phyloP scores from a whole-genome alignment of 2,329 filamentous ascomycete genomes.

The Calonectria henricotiae region DNA sequence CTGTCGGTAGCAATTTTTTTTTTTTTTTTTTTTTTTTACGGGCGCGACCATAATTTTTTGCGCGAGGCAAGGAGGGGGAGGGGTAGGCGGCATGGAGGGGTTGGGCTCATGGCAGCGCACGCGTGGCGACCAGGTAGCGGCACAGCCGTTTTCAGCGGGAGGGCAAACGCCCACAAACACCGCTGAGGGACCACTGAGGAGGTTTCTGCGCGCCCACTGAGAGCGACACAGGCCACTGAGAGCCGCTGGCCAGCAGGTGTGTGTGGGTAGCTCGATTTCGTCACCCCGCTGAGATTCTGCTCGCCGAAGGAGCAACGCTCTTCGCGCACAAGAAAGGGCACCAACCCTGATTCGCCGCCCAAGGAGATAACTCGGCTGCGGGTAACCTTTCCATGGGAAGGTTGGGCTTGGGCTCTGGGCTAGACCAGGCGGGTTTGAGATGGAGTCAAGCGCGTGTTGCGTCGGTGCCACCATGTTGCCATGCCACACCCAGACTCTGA shows the following conservation, averaged over 20 bases:
- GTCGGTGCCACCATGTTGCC: conserved; percentile 16
- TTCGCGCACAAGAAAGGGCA: conserved; percentile 50
- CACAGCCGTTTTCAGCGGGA: conserved; percentile 17
- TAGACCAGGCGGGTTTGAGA: conserved; percentile 17
- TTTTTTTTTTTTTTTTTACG: conserved; percentile 23
- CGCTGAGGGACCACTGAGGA: conserved; percentile 4
- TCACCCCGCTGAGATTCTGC: conserved; percentile 16
- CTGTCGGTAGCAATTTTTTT: conserved; percentile 5
- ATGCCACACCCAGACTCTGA: conserved; percentile 9
- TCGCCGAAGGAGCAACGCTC: conserved; percentile 15
- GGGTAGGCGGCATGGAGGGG: conserved; percentile 31
- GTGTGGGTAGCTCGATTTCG: conserved; percentile 18
- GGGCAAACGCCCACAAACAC: conserved; percentile 16
- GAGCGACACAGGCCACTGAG: conserved; percentile 9
- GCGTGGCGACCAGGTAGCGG: not conserved
- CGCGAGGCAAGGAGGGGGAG: conserved; percentile 18
- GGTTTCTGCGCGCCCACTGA: conserved; percentile 1
- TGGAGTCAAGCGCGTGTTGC: conserved; percentile 21
- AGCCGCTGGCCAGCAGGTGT: conserved; percentile 14
- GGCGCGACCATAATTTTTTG: conserved; percentile 20
- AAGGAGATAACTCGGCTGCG: conserved; percentile 41
- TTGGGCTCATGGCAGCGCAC: conserved; percentile 22
- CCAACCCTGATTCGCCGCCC: conserved; percentile 50
- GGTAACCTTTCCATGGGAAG: conserved; percentile 34
- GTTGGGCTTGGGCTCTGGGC: conserved; percentile 25